Evolutionary conservation across 441 rosid species (phyloP), one percentile per base, ranked within the genome.

Genomic region (Bruguiera hainesii): DNA sequence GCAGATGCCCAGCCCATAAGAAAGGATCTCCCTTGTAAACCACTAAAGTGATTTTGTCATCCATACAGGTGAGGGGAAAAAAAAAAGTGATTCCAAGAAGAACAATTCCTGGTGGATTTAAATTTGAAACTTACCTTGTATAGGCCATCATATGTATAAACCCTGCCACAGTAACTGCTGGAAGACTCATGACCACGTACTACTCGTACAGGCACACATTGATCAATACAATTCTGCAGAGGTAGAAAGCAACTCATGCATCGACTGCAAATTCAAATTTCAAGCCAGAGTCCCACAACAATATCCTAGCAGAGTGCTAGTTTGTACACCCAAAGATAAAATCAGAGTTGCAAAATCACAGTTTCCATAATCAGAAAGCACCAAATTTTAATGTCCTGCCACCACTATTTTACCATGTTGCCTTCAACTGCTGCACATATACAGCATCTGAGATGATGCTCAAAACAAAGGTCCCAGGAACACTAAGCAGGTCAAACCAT

Each of bases 121-220:
- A 28, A 61, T 69, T 0, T 35, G 42, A 31, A 26, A 49, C 63
- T 30, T 76, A 90, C 98, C 92, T 81, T 72, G 79, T 93, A 93
- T 72, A 93, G 73, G 31, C 98, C 98, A 83, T 90, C 97, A 60
- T 93, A 93, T 3, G 96, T 86, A 75, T 90, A 93, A 56, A 89
- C 80, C 73, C 70, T 87, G 70, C 88, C 85, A 71, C 80, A 49
- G 72, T 89, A 90, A 82, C 97, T 90, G 70, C 78, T 84, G 19
- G 39, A 33, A 65, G 82, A 87, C 31, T 78, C 71, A 64, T 87
- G 98, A 50, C 98, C 97, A 57, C 98, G 96, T 67, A 83, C 60
- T 51, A 93, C 97, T 79, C 98, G 80, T 56, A 93, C 94, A 58
- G 96, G 85, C 61, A 86, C 80, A 25, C 69, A n/a, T 56, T 82